Percentiles rank a stretch among this genome's conserved stretches.
These are phyloP conservation scores for Psilocybe subaeruginosa DNA, from an alignment of 768 basidiomycete species.

Conservation along the genomic window DNA sequence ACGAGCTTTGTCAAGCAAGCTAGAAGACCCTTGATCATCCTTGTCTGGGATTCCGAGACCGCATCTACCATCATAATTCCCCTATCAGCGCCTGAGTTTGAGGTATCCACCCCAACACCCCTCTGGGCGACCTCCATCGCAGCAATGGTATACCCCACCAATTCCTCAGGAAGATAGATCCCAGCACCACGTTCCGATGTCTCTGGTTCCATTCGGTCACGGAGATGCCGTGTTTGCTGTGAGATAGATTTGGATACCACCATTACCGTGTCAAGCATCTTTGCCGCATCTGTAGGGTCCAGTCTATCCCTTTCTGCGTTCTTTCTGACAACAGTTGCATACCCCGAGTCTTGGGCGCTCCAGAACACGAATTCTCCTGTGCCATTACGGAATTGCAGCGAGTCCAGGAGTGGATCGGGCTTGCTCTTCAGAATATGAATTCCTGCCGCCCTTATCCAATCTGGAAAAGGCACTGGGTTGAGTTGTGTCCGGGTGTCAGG, in stretches of 20 bases:
- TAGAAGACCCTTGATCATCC: constrained; percentile 79
- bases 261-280: constrained; percentile 90
- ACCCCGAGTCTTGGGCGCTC: constrained; percentile 80
- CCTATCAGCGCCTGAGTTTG: constrained; percentile 12
- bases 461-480: constrained; percentile 70
- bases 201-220: constrained; percentile 77
- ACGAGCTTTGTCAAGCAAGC: constrained; percentile 69
- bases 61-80: constrained; percentile 64
- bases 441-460: constrained; percentile 89
- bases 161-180: constrained; percentile 89
- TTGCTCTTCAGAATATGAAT: constrained; percentile 88
- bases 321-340: constrained; percentile 55
- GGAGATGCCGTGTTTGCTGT: constrained; percentile 81
- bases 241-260: constrained; percentile 78
- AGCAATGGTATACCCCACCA: constrained; percentile 87
- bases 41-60: constrained; percentile 74
- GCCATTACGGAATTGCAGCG: constrained; percentile 75
- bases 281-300: constrained; percentile 62
- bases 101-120: constrained; percentile 51
- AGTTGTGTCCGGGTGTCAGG: constrained; percentile 47
- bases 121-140: constrained; percentile 81
- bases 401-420: constrained; percentile 72
- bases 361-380: constrained; percentile 91
- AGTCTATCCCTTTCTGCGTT: constrained; percentile 52
- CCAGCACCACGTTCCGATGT: constrained; percentile 77